Conservation (phyloP, 2,329 filamentous ascomycete species). For the Fusarium mangiferae region DNA sequence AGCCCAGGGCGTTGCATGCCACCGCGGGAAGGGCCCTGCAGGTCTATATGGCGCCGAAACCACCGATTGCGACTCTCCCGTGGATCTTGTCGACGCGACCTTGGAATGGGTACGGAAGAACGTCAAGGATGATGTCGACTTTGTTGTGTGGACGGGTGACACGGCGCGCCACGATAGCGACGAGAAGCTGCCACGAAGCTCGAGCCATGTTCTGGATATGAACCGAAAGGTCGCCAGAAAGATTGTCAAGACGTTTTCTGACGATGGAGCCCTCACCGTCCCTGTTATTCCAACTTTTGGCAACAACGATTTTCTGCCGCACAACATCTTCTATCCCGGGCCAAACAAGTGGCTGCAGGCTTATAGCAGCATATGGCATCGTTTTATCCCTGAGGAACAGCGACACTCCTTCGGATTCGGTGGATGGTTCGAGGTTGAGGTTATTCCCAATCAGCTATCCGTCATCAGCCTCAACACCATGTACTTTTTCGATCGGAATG, state of each 20-base stretch:
- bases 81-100: constrained; percentile 84
- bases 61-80: constrained; percentile 87
- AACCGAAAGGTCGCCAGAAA: constrained; percentile 82
- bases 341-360: constrained; percentile 87
- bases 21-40: constrained; percentile 79
- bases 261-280: constrained; percentile 68
- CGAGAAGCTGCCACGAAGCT: constrained; percentile 78
- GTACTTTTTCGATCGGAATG: constrained; percentile 95
- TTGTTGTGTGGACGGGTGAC: constrained; percentile 93
- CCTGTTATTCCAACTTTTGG: constrained; percentile 92
- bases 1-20: constrained; percentile 76
- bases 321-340: constrained; percentile 89
- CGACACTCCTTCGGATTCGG: constrained; percentile 90
- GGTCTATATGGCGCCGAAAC: constrained; percentile 87
- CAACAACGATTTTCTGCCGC: constrained; percentile 97
- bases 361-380: constrained; percentile 82
- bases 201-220: constrained; percentile 78
- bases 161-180: constrained; percentile 91
- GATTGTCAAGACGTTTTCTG: constrained; percentile 79
- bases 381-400: constrained; percentile 92
- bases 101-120: constrained; percentile 88
- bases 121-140: constrained; percentile 82
- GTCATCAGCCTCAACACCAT: constrained; percentile 96
- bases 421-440: constrained; percentile 95
- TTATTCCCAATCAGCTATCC: constrained; percentile 84